Percentiles rank a stretch among this genome's conserved stretches.
These are phyloP conservation scores for Rhizophagus sp. DNA, from an alignment of 192 early-diverging fungal species.

Conservation along the genomic window DNA sequence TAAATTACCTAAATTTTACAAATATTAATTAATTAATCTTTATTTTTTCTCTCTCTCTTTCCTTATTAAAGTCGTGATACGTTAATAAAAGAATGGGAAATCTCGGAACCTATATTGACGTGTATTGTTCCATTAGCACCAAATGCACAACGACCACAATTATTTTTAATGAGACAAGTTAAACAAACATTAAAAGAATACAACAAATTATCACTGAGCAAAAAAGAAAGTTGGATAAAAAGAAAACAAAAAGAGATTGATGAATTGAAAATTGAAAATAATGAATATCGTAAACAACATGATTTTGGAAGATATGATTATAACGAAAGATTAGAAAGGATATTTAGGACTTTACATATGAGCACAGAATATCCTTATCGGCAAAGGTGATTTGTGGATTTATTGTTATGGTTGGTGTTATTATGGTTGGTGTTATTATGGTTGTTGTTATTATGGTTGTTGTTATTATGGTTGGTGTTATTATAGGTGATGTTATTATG, in stretches of 20 bases:
- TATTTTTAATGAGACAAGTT: neutral
- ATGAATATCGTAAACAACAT: neutral
- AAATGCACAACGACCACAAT: neutral
- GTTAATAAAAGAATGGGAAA: constrained; percentile 9
- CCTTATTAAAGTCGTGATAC: neutral
- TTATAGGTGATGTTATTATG: no score
- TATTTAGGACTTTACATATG: constrained; percentile 11
- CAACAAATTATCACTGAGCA: neutral
- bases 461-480: no score
- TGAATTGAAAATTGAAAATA: neutral
- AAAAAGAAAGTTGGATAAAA: constrained; percentile 1
- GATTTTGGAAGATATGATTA: constrained; percentile 8
- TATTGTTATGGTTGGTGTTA: no score
- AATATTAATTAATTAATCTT: no score
- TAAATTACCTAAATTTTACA: no score
- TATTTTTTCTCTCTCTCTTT: neutral
- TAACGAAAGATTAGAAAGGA: neutral
- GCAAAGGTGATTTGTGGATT: no score
- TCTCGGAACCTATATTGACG: neutral
- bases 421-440: no score
- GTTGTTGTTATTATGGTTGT: no score
- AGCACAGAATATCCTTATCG: neutral
- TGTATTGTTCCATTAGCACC: neutral
- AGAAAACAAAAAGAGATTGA: neutral
- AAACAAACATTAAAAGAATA: neutral